Base-by-base conservation (phyloP, 1,284 basidiomycete genomes). In the Melampsora occidentalis region DNA sequence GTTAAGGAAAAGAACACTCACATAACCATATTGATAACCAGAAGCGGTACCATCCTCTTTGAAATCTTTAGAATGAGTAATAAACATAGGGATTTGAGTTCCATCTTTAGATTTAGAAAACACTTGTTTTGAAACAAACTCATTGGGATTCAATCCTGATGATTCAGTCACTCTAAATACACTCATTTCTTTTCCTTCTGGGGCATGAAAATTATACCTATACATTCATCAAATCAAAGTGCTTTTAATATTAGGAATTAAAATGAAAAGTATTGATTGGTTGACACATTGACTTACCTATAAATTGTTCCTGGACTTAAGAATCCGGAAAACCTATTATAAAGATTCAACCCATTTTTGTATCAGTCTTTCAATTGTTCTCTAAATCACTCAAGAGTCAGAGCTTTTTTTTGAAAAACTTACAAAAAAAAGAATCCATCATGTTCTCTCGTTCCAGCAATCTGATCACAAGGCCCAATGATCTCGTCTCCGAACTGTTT, bases 11-110 rank as follows among this genome's bases (percentile, higher is more conserved):
- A 10, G 12, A 22, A 33, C 14, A 76, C 76, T 33, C 18, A 78
- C 68, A 57, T 76, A 71, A 87, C 90, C 91, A 79, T 93, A 94
- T 81, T 93, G 90, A 33, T 93, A 85, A 0, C 88, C 90, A 5
- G 92, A 89, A 0, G 91, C 90, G 0, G 89, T 90, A 10, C 92
- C 92, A 79, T 94, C 90, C 71, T 88, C 85, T 79, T 86, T 84
- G 22, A 90, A 90, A 28, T 86, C 86, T 81, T 90, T 90, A 81
- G 90, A 90, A 68, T 89, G 87, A 39, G 93, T 91, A 77, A 94
- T 87, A 81, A 93, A 94, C 91, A 94, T 93, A 2, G 92, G 92
- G 46, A 94, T 86, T 68, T 86, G 87, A 2, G 91, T 93, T 0
- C 91, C 91, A 80, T 94, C 93, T 82, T 90, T 91, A 83, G 88